Base-by-base conservation (phyloP, 192 early-diverging fungal species). In the Coemansia sp. region DNA sequence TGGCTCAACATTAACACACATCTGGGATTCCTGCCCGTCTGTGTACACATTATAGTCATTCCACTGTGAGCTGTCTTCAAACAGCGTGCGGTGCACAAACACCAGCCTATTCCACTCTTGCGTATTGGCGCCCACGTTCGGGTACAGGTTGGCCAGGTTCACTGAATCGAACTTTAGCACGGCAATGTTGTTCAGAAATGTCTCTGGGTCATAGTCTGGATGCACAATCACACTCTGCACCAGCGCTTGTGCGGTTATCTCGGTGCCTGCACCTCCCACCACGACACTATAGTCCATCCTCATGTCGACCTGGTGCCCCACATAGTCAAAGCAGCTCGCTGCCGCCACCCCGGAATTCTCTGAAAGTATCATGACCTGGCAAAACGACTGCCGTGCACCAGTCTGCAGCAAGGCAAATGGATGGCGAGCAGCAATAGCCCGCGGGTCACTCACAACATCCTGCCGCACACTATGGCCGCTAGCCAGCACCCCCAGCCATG, bases 161-260 rank as follows among this genome's bases (percentile, higher is more conserved):
- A 43, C 29, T 16, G 27, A n/a, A 28, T 6, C 16, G 19, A 28
- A 43, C 16, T 10, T 42, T 44, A 19, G 17, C 26, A 28, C 31
- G 14, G 33, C 40, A 44, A 32, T 43, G 39, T 65, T 65, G 29
- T 65, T 65, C 28, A 49, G 54, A 57, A 49, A 65, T 18, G 43
- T 44, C 14, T 30, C 14, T 14, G 47, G 23, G 10, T 65, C 35
- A 21, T 45, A 65, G 18, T 51, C 29, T 9, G 49, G 38, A 12
- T 56, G 44, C 10, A 36, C 31, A 1, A 33, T 9, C 2, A 59
- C 51, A 11, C 37, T 59, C 7, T 22, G 28, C 2, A 58, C 29
- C 14, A 29, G 41, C 27, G 27, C 17, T 9, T 8, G 27, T 9
- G 10, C 16, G 0, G 18, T 27, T 4, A 31, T 18, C 12, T 5